Conservation (phyloP, 805 yeast species). For the Scheffersomyces stipitis region DNA sequence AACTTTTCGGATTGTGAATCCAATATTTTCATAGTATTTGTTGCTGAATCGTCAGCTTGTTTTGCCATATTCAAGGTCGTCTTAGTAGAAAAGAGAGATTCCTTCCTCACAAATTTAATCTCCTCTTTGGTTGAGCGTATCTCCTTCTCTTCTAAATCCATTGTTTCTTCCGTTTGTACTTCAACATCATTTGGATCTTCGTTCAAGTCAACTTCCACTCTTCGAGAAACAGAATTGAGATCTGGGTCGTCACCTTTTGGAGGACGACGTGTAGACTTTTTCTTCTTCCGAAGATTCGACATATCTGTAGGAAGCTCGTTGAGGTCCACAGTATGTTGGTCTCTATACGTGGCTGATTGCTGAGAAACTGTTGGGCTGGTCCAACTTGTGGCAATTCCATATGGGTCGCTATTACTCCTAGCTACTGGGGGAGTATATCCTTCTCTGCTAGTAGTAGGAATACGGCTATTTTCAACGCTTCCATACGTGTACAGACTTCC, state of each 20-base stretch:
- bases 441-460: not conserved
- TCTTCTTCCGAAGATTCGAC: constrained; percentile 15
- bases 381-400: not conserved
- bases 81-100: constrained; percentile 80
- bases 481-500: too few relatives aligned
- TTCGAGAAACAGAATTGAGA: too few relatives aligned
- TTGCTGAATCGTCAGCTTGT: constrained; percentile 46
- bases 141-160: constrained; percentile 75
- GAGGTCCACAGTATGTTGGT: constrained; percentile 26
- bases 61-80: constrained; percentile 65
- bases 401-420: constrained; percentile 1
- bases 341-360: not conserved
- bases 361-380: not conserved
- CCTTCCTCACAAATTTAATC: constrained; percentile 80
- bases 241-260: too few relatives aligned
- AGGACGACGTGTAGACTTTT: constrained; percentile 22
- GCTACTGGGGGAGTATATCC: constrained; percentile 8
- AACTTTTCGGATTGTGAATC: constrained; percentile 92
- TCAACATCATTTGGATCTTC: constrained; percentile 16
- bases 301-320: constrained; percentile 37
- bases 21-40: constrained; percentile 82
- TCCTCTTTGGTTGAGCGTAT: constrained; percentile 84
- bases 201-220: constrained; percentile 36
- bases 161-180: constrained; percentile 34
- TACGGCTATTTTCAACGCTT: constrained; percentile 4